Percentiles rank a stretch among this genome's conserved stretches.
These are phyloP conservation scores for Elaeis oleifera DNA, from an alignment of 202 grass and related monocot genomes.

Conservation along the genomic window DNA sequence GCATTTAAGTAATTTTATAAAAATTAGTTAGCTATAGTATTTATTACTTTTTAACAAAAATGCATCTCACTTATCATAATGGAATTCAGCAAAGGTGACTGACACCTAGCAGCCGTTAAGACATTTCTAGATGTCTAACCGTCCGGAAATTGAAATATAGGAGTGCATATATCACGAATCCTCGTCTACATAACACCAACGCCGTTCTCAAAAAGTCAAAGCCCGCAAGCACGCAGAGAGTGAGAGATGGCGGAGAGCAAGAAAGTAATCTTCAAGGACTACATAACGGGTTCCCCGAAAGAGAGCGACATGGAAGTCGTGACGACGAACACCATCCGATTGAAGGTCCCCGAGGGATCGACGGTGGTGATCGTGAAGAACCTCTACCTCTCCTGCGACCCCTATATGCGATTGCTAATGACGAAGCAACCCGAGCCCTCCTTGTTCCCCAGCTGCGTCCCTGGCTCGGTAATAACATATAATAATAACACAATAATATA, in stretches of 20 bases:
- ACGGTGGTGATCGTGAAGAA: conserved; percentile 41
- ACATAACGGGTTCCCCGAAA: conserved; percentile 15
- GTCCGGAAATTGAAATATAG: no score
- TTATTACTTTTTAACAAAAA: no score
- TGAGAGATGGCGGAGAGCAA: background rate
- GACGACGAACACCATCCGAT: background rate
- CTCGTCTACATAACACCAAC: no score
- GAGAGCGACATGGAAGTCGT: conserved; percentile 36
- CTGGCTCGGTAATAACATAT: conserved; percentile 23
- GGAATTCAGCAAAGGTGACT: no score
- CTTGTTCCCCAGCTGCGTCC: conserved; percentile 27
- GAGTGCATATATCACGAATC: no score
- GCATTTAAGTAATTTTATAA: no score
- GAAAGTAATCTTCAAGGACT: conserved; percentile 34
- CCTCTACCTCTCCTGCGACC: conserved; percentile 60
- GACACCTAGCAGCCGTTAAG: no score
- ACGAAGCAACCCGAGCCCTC: conserved; percentile 16
- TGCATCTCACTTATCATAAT: no score
- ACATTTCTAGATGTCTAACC: no score
- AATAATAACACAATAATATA: background rate
- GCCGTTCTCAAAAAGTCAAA: background rate
- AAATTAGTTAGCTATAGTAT: no score
- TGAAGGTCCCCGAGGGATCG: conserved; percentile 31
- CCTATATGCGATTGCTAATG: conserved; percentile 45
- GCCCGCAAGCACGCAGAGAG: background rate